phyloP scores from a whole-genome alignment of 2,329 filamentous ascomycete genomes.

The Clarireedia paspali region DNA sequence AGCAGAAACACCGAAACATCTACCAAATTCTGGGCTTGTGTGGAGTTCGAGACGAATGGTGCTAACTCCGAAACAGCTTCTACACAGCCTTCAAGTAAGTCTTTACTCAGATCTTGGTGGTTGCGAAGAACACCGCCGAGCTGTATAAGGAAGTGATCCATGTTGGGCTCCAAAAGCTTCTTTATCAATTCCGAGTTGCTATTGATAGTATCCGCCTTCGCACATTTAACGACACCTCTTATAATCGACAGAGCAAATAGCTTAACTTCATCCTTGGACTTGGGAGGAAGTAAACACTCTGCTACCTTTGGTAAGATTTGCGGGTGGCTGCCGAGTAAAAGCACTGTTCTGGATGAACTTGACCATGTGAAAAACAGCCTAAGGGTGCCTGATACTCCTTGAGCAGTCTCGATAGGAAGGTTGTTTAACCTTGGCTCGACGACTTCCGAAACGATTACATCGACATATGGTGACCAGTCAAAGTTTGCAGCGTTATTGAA shows the following conservation, averaged over 20 bases:
- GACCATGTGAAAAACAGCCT: slow-evolving; percentile 79
- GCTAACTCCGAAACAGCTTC: slow-evolving; percentile 71
- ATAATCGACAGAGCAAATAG: slow-evolving; percentile 73
- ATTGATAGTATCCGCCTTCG: slow-evolving; percentile 46
- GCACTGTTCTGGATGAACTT: slow-evolving; percentile 53
- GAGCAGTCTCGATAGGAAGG: slow-evolving; percentile 76
- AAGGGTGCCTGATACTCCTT: slow-evolving; percentile 78
- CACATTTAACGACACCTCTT: slow-evolving; percentile 56
- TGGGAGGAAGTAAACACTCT: slow-evolving; percentile 62
- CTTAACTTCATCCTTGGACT: slow-evolving; percentile 81
- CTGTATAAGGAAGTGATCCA: slow-evolving; percentile 55
- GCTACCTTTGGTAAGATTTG: slow-evolving; percentile 62
- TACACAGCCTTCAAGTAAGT: slow-evolving; percentile 72
- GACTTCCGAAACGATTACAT: slow-evolving; percentile 64
- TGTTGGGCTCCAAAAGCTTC: slow-evolving; percentile 48
- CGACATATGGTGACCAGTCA: slow-evolving; percentile 65
- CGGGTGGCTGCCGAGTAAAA: slow-evolving; percentile 56
- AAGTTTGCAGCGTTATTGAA: slow-evolving; percentile 66
- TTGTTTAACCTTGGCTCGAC: slow-evolving; percentile 71
- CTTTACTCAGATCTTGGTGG: slow-evolving; percentile 51
- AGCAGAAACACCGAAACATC: slow-evolving; percentile 75
- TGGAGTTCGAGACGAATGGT: slow-evolving; percentile 57
- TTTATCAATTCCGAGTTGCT: slow-evolving; percentile 40
- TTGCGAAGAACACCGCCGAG: slow-evolving; percentile 60
- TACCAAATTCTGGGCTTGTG: slow-evolving; percentile 69